Evolutionary conservation across 2,329 filamentous ascomycete genomes (phyloP).

Genomic region (Ceratocystiopsis sp.): DNA sequence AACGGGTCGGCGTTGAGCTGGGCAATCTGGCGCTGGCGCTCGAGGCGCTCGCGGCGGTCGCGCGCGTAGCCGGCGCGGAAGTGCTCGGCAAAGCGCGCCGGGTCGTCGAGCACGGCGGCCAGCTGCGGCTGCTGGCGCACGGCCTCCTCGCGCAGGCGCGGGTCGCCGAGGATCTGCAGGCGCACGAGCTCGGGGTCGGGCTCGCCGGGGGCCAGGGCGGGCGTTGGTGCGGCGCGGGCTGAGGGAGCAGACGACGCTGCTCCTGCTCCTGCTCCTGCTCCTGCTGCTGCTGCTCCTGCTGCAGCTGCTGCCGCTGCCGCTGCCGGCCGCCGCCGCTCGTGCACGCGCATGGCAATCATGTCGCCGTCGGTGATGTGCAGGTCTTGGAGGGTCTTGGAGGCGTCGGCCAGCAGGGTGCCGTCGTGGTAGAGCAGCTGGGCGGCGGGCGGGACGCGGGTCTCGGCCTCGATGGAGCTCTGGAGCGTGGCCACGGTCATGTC

Average conservation of each 20-base stretch:
- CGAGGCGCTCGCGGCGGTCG: constrained; percentile 54
- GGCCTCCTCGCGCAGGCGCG: constrained; percentile 52
- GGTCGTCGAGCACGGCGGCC: constrained; percentile 57
- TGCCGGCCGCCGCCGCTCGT: constrained; percentile 19
- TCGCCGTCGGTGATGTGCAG: constrained; percentile 73
- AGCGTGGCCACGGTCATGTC: constrained; percentile 74
- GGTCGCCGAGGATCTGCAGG: constrained; percentile 66
- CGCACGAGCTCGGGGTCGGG: constrained; percentile 69
- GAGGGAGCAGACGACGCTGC: constrained; percentile 14
- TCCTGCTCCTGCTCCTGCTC: constrained; percentile 14
- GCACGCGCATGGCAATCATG: constrained; percentile 76
- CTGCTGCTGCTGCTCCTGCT: constrained; percentile 16
- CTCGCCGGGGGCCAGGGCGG: constrained; percentile 9
- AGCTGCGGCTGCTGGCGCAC: constrained; percentile 59
- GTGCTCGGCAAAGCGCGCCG: constrained; percentile 57
- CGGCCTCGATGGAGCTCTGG: constrained; percentile 75
- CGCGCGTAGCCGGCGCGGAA: constrained; percentile 50
- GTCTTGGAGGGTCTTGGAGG: constrained; percentile 65
- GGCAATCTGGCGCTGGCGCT: constrained; percentile 69
- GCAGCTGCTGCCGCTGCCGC: constrained; percentile 14
- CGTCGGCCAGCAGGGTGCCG: constrained; percentile 61
- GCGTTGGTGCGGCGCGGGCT: background rate
- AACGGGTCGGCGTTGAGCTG: constrained; percentile 87
- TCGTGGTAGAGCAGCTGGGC: constrained; percentile 84
- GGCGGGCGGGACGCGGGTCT: constrained; percentile 53